Percentiles rank a stretch among this genome's conserved stretches.
Conservation (phyloP, 2,329 filamentous ascomycete genomes). For the Bipolaris gigantea region DNA sequence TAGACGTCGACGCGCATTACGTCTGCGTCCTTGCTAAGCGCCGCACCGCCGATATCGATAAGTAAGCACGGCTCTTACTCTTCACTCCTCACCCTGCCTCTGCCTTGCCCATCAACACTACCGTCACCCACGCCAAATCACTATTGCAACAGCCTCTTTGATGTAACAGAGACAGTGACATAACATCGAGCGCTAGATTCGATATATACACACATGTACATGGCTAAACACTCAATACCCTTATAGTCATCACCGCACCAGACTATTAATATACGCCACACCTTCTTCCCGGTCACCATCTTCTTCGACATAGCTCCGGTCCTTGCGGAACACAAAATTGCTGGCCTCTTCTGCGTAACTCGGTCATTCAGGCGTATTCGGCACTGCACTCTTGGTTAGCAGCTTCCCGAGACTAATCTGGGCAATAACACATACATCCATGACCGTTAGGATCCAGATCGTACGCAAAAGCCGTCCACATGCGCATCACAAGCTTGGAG, state of each 20-base stretch:
- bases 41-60: conserved; percentile 11
- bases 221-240: background rate
- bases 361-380: conserved; percentile 20
- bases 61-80: background rate
- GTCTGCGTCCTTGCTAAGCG: conserved; percentile 5
- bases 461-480: conserved; percentile 38
- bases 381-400: conserved; percentile 14
- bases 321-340: conserved; percentile 35
- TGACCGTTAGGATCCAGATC: conserved; percentile 36
- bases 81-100: background rate
- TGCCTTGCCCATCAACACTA: background rate
- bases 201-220: no score
- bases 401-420: background rate
- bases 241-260: conserved; percentile 17
- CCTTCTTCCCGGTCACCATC: conserved; percentile 27
- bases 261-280: conserved; percentile 29
- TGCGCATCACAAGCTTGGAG: conserved; percentile 32
- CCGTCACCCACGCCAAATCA: background rate
- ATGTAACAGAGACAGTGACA: no score
- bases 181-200: no score
- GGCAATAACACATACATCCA: conserved; percentile 15
- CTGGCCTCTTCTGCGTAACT: conserved; percentile 21
- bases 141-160: background rate
- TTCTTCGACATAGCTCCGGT: conserved; percentile 31
- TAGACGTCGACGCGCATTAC: conserved; percentile 9